These are phyloP conservation scores for Colletotrichum higginsianum DNA, from an alignment of 2,329 filamentous ascomycete genomes.

Conservation along the genomic window DNA sequence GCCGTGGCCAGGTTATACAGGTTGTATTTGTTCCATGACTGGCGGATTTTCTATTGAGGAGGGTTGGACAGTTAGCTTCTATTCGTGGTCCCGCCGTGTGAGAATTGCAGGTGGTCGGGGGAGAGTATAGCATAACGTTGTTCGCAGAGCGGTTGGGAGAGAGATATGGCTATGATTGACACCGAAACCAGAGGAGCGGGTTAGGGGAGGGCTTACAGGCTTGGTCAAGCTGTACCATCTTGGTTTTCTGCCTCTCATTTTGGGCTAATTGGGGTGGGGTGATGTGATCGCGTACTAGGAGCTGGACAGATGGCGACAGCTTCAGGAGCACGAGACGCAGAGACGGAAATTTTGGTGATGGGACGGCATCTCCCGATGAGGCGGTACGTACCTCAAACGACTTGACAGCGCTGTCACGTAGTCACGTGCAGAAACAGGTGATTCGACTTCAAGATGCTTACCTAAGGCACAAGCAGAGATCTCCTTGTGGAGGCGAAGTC, in stretches of 20 bases:
- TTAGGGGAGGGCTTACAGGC: slow-evolving; percentile 65
- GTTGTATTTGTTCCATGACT: slow-evolving; percentile 98
- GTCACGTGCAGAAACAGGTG: slow-evolving; percentile 17
- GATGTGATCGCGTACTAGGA: slow-evolving; percentile 15
- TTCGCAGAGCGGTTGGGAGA: slow-evolving; percentile 15
- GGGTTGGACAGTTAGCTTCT: slow-evolving; percentile 29
- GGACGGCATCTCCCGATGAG: slow-evolving; percentile 37
- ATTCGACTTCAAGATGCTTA: not conserved
- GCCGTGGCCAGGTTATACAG: slow-evolving; percentile 86
- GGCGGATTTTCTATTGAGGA: slow-evolving; percentile 82
- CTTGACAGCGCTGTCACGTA: not conserved
- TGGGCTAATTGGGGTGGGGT: slow-evolving; percentile 52
- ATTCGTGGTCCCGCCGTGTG: not conserved
- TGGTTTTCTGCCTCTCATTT: slow-evolving; percentile 68
- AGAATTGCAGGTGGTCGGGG: not conserved
- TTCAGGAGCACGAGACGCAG: slow-evolving; percentile 39
- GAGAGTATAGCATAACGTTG: not conserved
- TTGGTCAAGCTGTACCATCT: slow-evolving; percentile 78
- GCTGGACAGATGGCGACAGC: slow-evolving; percentile 34
- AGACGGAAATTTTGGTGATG: slow-evolving; percentile 43
- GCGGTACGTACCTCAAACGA: slow-evolving; percentile 24
- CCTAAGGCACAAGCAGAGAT: not conserved
- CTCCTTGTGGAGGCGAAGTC: not conserved
- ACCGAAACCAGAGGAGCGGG: slow-evolving; percentile 19
- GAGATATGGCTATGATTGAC: slow-evolving; percentile 8